Evolutionary conservation across 345 rosid genomes (phyloP).

Genomic region (Erysimum cheiranthoides): DNA sequence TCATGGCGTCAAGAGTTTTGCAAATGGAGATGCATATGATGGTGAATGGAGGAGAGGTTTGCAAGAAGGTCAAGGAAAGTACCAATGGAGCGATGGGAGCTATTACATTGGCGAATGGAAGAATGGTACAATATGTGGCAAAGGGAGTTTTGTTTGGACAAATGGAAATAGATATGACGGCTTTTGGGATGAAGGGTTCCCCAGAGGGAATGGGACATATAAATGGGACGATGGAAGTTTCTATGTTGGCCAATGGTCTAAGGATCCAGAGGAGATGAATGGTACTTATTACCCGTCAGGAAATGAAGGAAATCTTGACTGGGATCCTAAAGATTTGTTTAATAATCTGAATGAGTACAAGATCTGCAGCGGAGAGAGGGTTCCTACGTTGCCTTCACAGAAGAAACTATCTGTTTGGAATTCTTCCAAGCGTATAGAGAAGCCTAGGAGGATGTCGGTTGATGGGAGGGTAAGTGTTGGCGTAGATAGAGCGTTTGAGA

Average conservation of each 20-base stretch:
- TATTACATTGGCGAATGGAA: slow-evolving; percentile 79
- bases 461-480: slow-evolving; percentile 92
- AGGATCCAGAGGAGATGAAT: slow-evolving; percentile 71
- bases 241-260: slow-evolving; percentile 88
- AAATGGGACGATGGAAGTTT: slow-evolving; percentile 85
- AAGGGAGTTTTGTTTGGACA: slow-evolving; percentile 73
- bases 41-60: slow-evolving; percentile 88
- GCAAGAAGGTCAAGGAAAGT: slow-evolving; percentile 84
- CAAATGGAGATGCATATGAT: slow-evolving; percentile 80
- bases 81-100: slow-evolving; percentile 69
- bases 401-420: slow-evolving; percentile 80
- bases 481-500: slow-evolving; percentile 70
- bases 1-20: slow-evolving; percentile 60
- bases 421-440: slow-evolving; percentile 65
- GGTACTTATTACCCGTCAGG: slow-evolving; percentile 76
- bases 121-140: slow-evolving; percentile 69
- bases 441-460: slow-evolving; percentile 70
- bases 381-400: slow-evolving; percentile 80
- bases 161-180: slow-evolving; percentile 77
- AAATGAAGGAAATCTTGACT: slow-evolving; percentile 53
- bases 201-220: slow-evolving; percentile 75
- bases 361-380: slow-evolving; percentile 69
- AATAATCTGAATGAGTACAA: slow-evolving; percentile 43
- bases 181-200: slow-evolving; percentile 80
- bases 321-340: slow-evolving; percentile 76